Evolutionary conservation across 257 asterid species (phyloP), one percentile per base, ranked within the genome.

Genomic region (Salvia miltiorrhiza): DNA sequence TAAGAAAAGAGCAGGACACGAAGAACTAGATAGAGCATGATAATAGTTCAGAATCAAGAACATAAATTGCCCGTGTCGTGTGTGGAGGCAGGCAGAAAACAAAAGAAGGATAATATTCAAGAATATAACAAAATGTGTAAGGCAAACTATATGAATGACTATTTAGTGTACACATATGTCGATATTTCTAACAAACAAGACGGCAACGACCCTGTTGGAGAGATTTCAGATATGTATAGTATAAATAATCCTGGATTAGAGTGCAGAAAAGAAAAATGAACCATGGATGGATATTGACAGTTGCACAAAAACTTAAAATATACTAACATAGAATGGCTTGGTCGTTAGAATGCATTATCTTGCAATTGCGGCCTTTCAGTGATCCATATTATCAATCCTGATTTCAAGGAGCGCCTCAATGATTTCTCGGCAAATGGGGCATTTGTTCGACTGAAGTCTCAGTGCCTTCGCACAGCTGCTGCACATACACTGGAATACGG

Each of bases 371-470:
- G 76, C 43, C 67, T 20, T 64, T 76, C 82, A 77, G 30, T 32
- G 70, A 62, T 78, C 74, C 33, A 76, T 50, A 35, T 79, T 66
- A 37, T 79, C 82, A 7, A 83, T 67, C 80, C 62, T 79, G 78
- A 87, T 88, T 77, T 85, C 90, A 59, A 85, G 78, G 72, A 85
- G 83, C 10, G 82, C 71, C 64, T 85, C 92, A 40, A 88, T 80
- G 6, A 61, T 73, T 77, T 88, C 88, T 10, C 90, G 84, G 79
- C 95, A 88, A 56, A 87, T 80, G 32, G 91, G 95, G 73, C 92
- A 87, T 75, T 78, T 85, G 74, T 85, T 85, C n/a, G 95, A 83
- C 80, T 83, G 92, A 47, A 79, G 88, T 49, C 89, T 85, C 72
- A 87, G 78, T 33, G 83, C 74, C 72, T 80, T 85, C 7, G 95